A percentile compares a stretch with the other conserved stretches of the same genome.
Conservation (phyloP, 2,329 filamentous ascomycete species). For the Penicillium oxalicum region DNA sequence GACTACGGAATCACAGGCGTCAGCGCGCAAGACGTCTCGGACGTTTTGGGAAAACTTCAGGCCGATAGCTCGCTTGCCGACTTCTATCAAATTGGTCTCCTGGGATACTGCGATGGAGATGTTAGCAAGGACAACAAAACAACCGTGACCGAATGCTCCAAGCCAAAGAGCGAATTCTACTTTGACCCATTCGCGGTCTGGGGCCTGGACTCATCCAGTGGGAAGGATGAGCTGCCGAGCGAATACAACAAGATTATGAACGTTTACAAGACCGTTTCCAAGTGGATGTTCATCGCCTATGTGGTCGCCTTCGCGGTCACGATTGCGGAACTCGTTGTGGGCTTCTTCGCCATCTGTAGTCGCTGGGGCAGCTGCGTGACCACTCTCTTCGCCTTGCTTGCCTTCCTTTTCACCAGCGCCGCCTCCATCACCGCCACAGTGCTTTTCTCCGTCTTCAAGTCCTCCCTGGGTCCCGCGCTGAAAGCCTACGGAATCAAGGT, state of each 20-base stretch:
- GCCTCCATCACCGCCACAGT: constrained; percentile 70
- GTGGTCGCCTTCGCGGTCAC: constrained; percentile 67
- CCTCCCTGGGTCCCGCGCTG: constrained; percentile 60
- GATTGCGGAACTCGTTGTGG: constrained; percentile 65
- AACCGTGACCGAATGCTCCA: constrained; percentile 58
- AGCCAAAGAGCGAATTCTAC: constrained; percentile 69
- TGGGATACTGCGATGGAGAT: constrained; percentile 73
- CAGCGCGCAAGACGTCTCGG: constrained; percentile 34
- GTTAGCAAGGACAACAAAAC: constrained; percentile 47
- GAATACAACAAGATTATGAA: constrained; percentile 62
- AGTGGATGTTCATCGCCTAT: constrained; percentile 80
- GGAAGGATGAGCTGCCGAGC: constrained; percentile 60
- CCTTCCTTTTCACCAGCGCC: constrained; percentile 54
- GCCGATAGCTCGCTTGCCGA: constrained; percentile 58
- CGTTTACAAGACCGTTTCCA: constrained; percentile 65
- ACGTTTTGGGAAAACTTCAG: constrained; percentile 34
- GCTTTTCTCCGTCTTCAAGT: constrained; percentile 64
- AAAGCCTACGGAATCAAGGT: constrained; percentile 66
- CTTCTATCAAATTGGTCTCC: constrained; percentile 75
- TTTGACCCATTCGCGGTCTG: constrained; percentile 64
- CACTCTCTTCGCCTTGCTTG: constrained; percentile 62
- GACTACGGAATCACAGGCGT: constrained; percentile 30
- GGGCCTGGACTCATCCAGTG: constrained; percentile 50
- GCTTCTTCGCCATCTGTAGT: constrained; percentile 76
- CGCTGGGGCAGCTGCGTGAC: constrained; percentile 76